Base-by-base conservation (phyloP, 2,329 filamentous ascomycete genomes). In the Cylindrodendrum hubeiense region DNA sequence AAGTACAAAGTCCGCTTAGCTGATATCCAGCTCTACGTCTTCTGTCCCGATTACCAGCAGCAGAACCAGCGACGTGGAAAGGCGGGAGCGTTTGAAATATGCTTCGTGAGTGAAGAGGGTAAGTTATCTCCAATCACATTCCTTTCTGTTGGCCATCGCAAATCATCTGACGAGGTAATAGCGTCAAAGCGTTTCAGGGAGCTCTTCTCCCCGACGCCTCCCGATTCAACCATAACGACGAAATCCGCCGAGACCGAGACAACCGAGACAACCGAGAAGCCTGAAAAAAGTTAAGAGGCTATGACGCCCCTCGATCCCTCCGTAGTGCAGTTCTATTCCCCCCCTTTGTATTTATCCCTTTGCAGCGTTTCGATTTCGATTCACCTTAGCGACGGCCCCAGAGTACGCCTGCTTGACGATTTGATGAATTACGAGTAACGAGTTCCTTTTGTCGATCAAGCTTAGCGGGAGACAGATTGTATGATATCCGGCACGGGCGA, bases 21-120 rank as follows among this genome's bases (percentile, higher is more conserved):
- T 34, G 85, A 88, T 65, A 74, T 90, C 17, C 83, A 87, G 61
- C 82, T 87, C 0, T 89, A 89, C 72, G 84, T 90, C 8, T 90
- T 90, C 73, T 87, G 84, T 70, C 78, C 84, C n/a, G 77, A 81
- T 1, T 90, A 90, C 68, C 81, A 82, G 8, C 83, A 87, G 65
- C 81, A 83, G 58, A 80, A 81, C 50, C 85, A 87, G 77, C 83
- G 87, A 5, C 82, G 82, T 53, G 85, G 83, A 49, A 80, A 78
- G 47, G 71, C 76, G 2, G 83, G 84, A 6, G 81, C 82, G 1
- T 88, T 88, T 63, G 84, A 88, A 74, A 81, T 89, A 12, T 71
- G 80, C 26, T 89, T 89, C 71, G 73, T 79, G 28, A 80, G 75
- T 34, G 81, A 82, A 43, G 77, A 82, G 68, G 79, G 81, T 80